These are phyloP conservation scores for Bretschneidera sinensis DNA, from an alignment of 345 rosid species.

Conservation along the genomic window DNA sequence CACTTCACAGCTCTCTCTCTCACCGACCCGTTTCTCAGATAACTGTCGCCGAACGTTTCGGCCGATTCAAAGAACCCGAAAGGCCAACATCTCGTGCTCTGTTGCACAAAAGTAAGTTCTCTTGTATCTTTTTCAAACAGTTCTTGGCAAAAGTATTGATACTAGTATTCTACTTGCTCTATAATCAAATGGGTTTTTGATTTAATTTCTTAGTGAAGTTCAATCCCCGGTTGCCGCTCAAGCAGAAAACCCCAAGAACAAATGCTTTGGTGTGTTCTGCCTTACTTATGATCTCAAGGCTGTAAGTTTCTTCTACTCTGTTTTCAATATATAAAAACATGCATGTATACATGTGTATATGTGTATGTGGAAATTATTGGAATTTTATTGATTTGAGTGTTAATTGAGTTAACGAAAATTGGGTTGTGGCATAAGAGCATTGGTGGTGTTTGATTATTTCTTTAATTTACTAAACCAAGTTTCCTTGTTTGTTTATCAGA, in stretches of 20 bases:
- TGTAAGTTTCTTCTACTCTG: conserved; percentile 29
- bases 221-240: conserved; percentile 53
- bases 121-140: neutral
- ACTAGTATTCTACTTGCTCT: neutral
- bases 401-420: no score
- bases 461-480: neutral
- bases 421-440: neutral
- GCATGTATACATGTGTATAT: neutral
- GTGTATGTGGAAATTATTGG: neutral
- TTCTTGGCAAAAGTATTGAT: no score
- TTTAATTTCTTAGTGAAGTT: conserved; percentile 31
- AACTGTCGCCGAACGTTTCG: conserved; percentile 44
- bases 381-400: neutral
- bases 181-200: neutral
- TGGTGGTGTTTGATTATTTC: conserved; percentile 12
- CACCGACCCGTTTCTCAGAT: conserved; percentile 44
- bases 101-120: conserved; percentile 47
- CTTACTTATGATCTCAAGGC: conserved; percentile 92
- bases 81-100: conserved; percentile 62
- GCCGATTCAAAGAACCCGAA: conserved; percentile 30
- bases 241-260: conserved; percentile 36
- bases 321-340: neutral
- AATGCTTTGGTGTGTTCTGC: conserved; percentile 89
- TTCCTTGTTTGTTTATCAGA: neutral
- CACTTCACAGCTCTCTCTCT: conserved; percentile 50